Percentiles rank a stretch among this genome's conserved stretches.
Conservation (phyloP, 208 protist species). For the Leishmania arabica region DNA sequence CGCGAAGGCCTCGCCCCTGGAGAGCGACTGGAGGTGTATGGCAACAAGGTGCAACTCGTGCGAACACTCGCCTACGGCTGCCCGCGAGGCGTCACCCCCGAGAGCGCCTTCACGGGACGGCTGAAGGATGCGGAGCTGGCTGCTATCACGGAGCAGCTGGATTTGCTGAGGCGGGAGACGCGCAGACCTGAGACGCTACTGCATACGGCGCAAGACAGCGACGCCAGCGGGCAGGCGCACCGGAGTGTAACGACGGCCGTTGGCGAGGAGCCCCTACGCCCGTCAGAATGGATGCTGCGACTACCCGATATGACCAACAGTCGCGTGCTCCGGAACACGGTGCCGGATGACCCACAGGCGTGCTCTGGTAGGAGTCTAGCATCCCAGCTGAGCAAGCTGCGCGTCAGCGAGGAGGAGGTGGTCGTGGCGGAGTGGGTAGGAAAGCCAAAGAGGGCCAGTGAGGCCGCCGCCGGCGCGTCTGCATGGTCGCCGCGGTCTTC, state of each 20-base stretch:
- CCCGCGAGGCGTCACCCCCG: constrained; percentile 31
- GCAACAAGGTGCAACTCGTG: constrained; percentile 43
- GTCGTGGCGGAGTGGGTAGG: constrained; percentile 52
- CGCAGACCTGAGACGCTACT: constrained; percentile 10
- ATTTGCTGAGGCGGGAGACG: constrained; percentile 15
- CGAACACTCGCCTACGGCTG: constrained; percentile 51
- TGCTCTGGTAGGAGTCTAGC: constrained; percentile 8
- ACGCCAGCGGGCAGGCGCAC: background rate
- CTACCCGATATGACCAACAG: constrained; percentile 18
- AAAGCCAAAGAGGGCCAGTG: background rate
- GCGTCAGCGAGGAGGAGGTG: constrained; percentile 38
- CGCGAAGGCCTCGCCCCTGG: constrained; percentile 64
- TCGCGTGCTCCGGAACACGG: constrained; percentile 10
- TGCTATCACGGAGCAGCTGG: constrained; percentile 32
- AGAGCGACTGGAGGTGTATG: constrained; percentile 74
- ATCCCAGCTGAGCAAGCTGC: constrained; percentile 29
- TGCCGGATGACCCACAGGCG: constrained; percentile 8
- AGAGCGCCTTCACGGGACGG: constrained; percentile 28
- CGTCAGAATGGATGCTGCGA: constrained; percentile 16
- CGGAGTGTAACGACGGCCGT: background rate
- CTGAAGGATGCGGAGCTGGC: constrained; percentile 26
- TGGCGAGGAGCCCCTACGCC: background rate
- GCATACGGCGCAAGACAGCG: background rate
- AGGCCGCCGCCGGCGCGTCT: background rate
- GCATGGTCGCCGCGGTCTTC: constrained; percentile 4